phyloP scores from a whole-genome alignment of 2,329 filamentous ascomycete genomes.

The Orbilia javanica region DNA sequence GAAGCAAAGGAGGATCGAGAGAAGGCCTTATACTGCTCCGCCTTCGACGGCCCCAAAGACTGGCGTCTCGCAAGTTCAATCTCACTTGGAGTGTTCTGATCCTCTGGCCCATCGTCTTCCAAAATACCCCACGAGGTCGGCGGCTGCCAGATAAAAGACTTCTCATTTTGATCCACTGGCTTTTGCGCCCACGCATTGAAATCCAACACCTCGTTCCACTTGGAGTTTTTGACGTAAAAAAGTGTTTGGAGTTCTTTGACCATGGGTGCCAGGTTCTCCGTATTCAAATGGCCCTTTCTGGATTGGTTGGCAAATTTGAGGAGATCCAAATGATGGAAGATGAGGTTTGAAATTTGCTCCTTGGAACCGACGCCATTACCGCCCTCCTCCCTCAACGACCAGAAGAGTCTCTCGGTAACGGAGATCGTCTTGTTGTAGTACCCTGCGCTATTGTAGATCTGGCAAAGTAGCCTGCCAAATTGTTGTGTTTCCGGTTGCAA shows the following conservation, averaged over 20 bases:
- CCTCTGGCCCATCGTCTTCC: slow-evolving; percentile 7
- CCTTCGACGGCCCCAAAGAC: neutral
- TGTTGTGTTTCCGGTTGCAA: slow-evolving; percentile 38
- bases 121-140: slow-evolving; percentile 32
- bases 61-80: neutral
- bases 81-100: neutral
- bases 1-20: slow-evolving; percentile 35
- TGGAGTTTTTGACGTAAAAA: slow-evolving; percentile 45
- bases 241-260: slow-evolving; percentile 16
- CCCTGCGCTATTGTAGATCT: slow-evolving; percentile 35
- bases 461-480: slow-evolving; percentile 34
- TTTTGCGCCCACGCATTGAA: slow-evolving; percentile 32
- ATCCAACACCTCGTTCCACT: slow-evolving; percentile 39
- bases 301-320: slow-evolving; percentile 34
- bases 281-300: neutral
- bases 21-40: slow-evolving; percentile 29
- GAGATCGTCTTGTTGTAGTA: slow-evolving; percentile 50
- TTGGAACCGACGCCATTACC: slow-evolving; percentile 15
- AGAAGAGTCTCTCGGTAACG: slow-evolving; percentile 33
- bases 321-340: slow-evolving; percentile 35
- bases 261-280: slow-evolving; percentile 24
- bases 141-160: slow-evolving; percentile 29
- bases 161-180: slow-evolving; percentile 6
- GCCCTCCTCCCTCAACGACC: slow-evolving; percentile 18
- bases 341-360: slow-evolving; percentile 36